phyloP scores from a whole-genome alignment of 202 grass and related monocot genomes.

The Eragrostis tef region DNA sequence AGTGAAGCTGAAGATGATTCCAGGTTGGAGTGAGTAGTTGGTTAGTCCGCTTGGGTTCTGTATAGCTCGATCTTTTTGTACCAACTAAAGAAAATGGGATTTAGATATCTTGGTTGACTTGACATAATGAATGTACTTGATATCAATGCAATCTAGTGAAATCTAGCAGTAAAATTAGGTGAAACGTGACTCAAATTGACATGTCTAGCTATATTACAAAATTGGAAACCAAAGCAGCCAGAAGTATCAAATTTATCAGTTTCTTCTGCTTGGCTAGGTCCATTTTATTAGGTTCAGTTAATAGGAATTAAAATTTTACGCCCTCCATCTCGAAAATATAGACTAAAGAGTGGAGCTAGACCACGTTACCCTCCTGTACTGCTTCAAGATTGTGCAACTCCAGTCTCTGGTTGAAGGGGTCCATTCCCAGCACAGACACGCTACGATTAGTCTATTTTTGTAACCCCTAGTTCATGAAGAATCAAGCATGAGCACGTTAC shows the following conservation, averaged over 20 bases:
- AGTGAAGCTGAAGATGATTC: conserved; percentile 15
- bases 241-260: neutral
- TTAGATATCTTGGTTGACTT: neutral
- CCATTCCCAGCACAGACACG: neutral
- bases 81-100: neutral
- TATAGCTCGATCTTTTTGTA: neutral
- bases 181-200: neutral
- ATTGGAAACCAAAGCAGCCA: neutral
- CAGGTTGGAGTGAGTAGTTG: conserved; percentile 11
- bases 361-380: neutral
- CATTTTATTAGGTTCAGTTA: neutral
- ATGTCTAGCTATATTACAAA: neutral
- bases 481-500: neutral
- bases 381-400: neutral
- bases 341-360: neutral
- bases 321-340: neutral
- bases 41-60: neutral
- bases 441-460: neutral
- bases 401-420: neutral
- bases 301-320: neutral
- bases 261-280: neutral
- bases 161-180: neutral
- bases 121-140: neutral
- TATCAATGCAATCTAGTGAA: neutral
- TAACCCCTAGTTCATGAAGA: neutral